Percentiles rank a stretch among this genome's conserved stretches.
Evolutionary conservation across 805 yeast species (phyloP).

Genomic region (Komagataella populi): DNA sequence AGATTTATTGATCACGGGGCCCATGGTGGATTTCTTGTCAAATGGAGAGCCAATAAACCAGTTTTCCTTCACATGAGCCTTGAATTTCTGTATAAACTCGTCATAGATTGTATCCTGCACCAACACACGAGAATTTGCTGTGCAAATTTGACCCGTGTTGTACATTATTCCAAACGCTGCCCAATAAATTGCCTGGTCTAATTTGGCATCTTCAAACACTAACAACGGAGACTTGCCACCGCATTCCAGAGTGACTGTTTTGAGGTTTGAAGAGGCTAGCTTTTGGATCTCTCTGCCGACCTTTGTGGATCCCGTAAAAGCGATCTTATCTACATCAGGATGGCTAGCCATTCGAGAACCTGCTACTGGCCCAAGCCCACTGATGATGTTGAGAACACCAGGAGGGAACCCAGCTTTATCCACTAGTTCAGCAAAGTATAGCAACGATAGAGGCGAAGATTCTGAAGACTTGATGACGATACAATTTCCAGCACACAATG

Average conservation of each 20-base stretch:
- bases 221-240: constrained; percentile 63
- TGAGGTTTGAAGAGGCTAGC: constrained; percentile 46
- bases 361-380: constrained; percentile 57
- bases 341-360: constrained; percentile 59
- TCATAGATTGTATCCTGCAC: constrained; percentile 45
- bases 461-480: constrained; percentile 66
- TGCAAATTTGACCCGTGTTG: constrained; percentile 59
- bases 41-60: constrained; percentile 49
- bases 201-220: constrained; percentile 48
- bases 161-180: constrained; percentile 50
- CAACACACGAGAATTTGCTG: constrained; percentile 50
- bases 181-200: constrained; percentile 57
- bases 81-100: constrained; percentile 30
- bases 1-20: constrained; percentile 46
- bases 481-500: constrained; percentile 68
- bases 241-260: constrained; percentile 55
- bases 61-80: constrained; percentile 27
- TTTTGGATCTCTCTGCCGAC: constrained; percentile 56
- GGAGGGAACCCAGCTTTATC: constrained; percentile 63
- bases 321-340: constrained; percentile 40
- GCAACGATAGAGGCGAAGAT: constrained; percentile 58
- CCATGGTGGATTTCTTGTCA: constrained; percentile 31
- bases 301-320: constrained; percentile 54
- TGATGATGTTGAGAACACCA: constrained; percentile 59
- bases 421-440: constrained; percentile 44